Percentiles rank a stretch among this genome's conserved stretches.
Evolutionary conservation across 345 rosid genomes (phyloP).

Genomic region (Gossypium arboreum): DNA sequence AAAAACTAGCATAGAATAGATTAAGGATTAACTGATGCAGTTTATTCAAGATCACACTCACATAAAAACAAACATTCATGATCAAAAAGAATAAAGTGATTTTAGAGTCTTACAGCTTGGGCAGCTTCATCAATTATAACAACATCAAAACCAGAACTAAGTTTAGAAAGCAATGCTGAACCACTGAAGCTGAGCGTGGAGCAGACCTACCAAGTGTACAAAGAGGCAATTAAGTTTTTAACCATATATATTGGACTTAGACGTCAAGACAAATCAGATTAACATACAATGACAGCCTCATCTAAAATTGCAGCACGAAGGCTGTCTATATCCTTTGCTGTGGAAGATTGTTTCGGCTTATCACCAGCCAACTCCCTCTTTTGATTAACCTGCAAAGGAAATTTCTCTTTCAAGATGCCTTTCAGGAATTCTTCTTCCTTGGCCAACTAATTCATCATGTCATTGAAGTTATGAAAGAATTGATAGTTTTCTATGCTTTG

Average conservation of each 20-base stretch:
- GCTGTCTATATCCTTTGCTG: conserved; percentile 64
- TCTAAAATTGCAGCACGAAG: conserved; percentile 74
- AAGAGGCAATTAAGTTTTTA: conserved; percentile 15
- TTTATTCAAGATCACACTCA: background rate
- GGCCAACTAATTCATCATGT: background rate
- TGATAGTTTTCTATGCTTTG: background rate
- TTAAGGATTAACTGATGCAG: background rate
- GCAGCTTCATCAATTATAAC: conserved; percentile 99
- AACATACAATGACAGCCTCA: conserved; percentile 80
- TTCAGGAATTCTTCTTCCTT: background rate
- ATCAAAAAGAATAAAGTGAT: conserved; percentile 3
- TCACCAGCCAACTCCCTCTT: conserved; percentile 55
- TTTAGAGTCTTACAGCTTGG: conserved; percentile 72
- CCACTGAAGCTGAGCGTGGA: conserved; percentile 98
- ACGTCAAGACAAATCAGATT: conserved; percentile 17
- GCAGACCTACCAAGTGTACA: conserved; percentile 56
- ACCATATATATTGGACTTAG: conserved; percentile 13
- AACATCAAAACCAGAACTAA: conserved; percentile 76
- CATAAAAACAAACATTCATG: background rate
- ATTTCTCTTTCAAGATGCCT: conserved; percentile 9
- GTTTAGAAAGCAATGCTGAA: conserved; percentile 61
- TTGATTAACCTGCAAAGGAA: conserved; percentile 67
- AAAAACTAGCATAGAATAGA: background rate
- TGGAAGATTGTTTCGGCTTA: conserved; percentile 68
- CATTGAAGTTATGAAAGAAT: background rate